Evolutionary conservation across 1,284 basidiomycete genomes (phyloP).

Genomic region (Puccinia triticina): DNA sequence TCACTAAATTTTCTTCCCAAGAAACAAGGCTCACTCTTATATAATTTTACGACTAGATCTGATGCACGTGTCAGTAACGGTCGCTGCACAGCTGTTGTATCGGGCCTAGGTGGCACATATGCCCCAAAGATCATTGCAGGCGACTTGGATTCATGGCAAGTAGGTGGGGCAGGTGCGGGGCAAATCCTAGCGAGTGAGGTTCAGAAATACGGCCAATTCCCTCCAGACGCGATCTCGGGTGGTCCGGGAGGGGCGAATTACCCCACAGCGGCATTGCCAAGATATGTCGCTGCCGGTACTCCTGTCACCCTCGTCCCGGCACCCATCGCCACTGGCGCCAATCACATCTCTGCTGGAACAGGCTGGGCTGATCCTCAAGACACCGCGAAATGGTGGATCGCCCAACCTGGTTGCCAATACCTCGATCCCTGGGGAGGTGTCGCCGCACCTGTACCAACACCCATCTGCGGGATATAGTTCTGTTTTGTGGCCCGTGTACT

Average conservation of each 20-base stretch:
- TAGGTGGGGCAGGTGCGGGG: constrained; percentile 39
- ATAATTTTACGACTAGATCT: constrained; percentile 3
- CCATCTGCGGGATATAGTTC: constrained; percentile 31
- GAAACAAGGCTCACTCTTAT: background rate
- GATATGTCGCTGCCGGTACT: constrained; percentile 33
- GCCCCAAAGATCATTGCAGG: constrained; percentile 11
- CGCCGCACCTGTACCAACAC: constrained; percentile 42
- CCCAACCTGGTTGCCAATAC: constrained; percentile 47
- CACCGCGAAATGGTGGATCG: constrained; percentile 39
- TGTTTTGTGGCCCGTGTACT: background rate
- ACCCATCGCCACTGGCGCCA: constrained; percentile 3
- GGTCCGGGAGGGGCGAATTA: constrained; percentile 30
- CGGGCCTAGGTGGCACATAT: constrained; percentile 35
- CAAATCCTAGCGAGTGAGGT: constrained; percentile 25
- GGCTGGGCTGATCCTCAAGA: constrained; percentile 43
- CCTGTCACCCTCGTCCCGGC: constrained; percentile 39
- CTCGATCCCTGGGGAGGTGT: constrained; percentile 50
- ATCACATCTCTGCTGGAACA: constrained; percentile 12
- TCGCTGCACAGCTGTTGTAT: constrained; percentile 36
- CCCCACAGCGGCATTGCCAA: constrained; percentile 15
- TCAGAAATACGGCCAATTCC: constrained; percentile 33
- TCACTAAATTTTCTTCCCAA: background rate
- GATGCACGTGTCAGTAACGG: constrained; percentile 51
- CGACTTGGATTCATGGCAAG: constrained; percentile 37
- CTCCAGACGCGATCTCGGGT: constrained; percentile 37